Evolutionary conservation across 441 rosid genomes (phyloP).

Genomic region (Populus tomentosa): DNA sequence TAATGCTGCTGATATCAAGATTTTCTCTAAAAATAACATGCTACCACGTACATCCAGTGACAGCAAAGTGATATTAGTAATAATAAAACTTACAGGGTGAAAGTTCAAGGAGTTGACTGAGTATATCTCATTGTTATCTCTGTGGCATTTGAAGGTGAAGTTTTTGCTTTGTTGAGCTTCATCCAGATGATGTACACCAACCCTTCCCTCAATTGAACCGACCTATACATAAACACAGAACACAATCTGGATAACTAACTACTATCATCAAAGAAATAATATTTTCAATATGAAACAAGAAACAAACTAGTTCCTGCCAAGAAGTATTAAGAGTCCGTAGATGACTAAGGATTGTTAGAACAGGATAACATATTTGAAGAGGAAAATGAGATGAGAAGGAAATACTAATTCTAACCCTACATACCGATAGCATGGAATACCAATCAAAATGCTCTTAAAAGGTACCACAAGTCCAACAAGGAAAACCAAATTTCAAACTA

Average conservation of each 20-base stretch:
- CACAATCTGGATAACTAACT: background rate
- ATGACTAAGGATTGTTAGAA: background rate
- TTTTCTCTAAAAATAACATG: background rate
- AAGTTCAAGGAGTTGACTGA: slow-evolving; percentile 91
- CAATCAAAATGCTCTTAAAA: background rate
- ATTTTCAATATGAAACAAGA: background rate
- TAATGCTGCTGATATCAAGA: background rate
- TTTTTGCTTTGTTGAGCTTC: slow-evolving; percentile 71
- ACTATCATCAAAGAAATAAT: background rate
- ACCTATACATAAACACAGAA: slow-evolving; percentile 40
- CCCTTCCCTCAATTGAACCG: slow-evolving; percentile 95
- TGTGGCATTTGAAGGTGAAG: slow-evolving; percentile 95
- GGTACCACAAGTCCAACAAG: background rate
- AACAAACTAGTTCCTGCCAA: background rate
- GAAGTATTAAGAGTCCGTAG: background rate
- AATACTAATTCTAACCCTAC: no score
- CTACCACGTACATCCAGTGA: background rate
- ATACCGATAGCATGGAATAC: background rate
- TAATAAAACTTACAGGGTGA: slow-evolving; percentile 69
- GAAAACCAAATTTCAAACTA: background rate
- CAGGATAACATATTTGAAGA: no score
- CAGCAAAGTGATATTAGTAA: background rate
- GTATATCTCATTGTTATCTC: slow-evolving; percentile 76
- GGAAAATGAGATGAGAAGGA: no score
- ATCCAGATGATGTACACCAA: slow-evolving; percentile 96